phyloP scores from a whole-genome alignment of 257 asterid genomes.

The Leptodermis oblonga region DNA sequence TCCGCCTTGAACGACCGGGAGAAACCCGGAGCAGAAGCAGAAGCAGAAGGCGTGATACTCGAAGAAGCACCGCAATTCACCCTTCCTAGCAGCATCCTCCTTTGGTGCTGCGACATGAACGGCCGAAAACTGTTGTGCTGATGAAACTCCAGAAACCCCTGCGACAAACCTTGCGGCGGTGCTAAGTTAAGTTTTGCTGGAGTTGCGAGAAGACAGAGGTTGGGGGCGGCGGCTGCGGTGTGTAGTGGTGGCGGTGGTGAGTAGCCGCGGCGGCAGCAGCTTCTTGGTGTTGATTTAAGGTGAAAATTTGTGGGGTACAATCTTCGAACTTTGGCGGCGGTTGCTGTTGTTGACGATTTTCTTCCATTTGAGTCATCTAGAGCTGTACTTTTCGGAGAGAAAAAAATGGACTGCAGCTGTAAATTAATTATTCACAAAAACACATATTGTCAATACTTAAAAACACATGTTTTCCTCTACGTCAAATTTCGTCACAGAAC shows the following conservation, averaged over 20 bases:
- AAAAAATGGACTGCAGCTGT: no score
- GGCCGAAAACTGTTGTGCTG: constrained; percentile 14
- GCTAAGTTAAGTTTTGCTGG: constrained; percentile 24
- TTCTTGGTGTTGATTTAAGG: constrained; percentile 28
- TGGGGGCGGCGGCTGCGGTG: not conserved
- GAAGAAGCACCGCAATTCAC: not conserved
- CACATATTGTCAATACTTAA: no score
- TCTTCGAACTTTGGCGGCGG: constrained; percentile 19
- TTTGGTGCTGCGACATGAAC: constrained; percentile 15
- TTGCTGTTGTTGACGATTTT: constrained; percentile 37
- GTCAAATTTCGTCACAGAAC: no score
- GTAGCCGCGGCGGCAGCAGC: no score
- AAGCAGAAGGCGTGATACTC: constrained; percentile 1
- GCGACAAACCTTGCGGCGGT: no score
- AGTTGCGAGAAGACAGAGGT: constrained; percentile 37
- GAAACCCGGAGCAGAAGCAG: not conserved
- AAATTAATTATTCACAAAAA: no score
- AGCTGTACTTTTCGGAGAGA: no score
- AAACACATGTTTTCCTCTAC: no score
- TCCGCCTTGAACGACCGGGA: constrained; percentile 43
- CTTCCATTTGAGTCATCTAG: constrained; percentile 27
- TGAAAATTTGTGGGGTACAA: no score
- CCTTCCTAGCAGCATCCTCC: constrained; percentile 6
- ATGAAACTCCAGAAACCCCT: constrained; percentile 33
- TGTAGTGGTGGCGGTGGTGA: constrained; percentile 9